phyloP scores from a whole-genome alignment of 1,284 basidiomycete genomes.

The Leccinum holopus region DNA sequence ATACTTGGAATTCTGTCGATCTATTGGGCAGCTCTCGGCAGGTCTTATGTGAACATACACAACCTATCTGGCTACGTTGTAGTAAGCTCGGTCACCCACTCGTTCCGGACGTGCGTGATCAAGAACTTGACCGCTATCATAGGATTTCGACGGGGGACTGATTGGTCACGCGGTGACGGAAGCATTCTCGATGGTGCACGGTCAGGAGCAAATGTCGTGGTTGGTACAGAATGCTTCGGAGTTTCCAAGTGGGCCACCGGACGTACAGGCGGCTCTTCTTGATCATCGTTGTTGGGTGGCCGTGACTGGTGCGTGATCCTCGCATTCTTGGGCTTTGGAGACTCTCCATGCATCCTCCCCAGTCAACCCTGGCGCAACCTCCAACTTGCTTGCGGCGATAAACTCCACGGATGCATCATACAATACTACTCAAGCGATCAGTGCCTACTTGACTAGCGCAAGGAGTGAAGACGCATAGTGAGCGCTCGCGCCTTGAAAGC shows the following conservation, averaged over 20 bases:
- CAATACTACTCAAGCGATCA: conserved; percentile 38
- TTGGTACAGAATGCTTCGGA: conserved; percentile 36
- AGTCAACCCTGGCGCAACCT: conserved; percentile 43
- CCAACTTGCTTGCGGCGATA: conserved; percentile 34
- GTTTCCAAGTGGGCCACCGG: conserved; percentile 42
- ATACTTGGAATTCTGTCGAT: conserved; percentile 36
- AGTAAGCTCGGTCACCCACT: conserved; percentile 25
- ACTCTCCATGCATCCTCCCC: neutral
- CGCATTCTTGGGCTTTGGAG: neutral
- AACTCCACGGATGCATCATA: conserved; percentile 33
- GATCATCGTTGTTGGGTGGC: conserved; percentile 47
- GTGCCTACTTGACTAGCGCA: conserved; percentile 34
- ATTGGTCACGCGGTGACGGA: conserved; percentile 44
- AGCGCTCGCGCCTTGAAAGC: conserved; percentile 9
- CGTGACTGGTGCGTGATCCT: conserved; percentile 37
- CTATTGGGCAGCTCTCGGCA: conserved; percentile 41
- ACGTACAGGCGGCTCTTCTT: conserved; percentile 38
- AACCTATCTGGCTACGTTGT: conserved; percentile 41
- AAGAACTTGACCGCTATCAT: neutral
- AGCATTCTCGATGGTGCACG: conserved; percentile 32
- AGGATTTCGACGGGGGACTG: conserved; percentile 56
- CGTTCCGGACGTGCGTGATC: neutral
- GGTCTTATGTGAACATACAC: conserved; percentile 30
- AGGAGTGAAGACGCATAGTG: conserved; percentile 52
- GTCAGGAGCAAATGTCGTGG: conserved; percentile 39